phyloP scores from a whole-genome alignment of 345 rosid genomes.

The Triadica sebifera region DNA sequence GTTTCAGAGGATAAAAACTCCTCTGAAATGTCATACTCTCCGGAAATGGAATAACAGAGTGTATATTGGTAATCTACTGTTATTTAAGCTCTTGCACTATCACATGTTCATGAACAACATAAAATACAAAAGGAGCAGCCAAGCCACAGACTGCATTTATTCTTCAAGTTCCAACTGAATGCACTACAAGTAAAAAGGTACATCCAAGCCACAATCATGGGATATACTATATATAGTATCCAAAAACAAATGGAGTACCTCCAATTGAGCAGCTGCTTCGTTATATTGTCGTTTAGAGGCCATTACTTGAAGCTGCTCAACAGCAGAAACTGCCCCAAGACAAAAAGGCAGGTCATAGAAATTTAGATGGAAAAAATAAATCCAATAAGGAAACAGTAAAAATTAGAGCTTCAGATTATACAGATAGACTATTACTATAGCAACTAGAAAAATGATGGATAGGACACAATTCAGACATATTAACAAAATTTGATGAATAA shows the following conservation, averaged over 20 bases:
- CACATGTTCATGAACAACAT: background rate
- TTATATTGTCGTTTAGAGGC: constrained; percentile 94
- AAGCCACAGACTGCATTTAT: background rate
- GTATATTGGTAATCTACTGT: background rate
- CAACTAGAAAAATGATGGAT: background rate
- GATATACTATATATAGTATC: background rate
- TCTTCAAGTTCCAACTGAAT: constrained; percentile 4
- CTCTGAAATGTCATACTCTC: background rate
- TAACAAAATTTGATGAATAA: background rate
- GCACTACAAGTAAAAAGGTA: background rate
- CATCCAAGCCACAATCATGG: background rate
- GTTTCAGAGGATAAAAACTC: background rate
- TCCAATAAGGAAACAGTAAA: background rate
- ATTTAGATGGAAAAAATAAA: constrained; percentile 6
- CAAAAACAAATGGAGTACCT: constrained; percentile 48
- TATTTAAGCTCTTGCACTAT: background rate
- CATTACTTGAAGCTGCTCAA: constrained; percentile 98
- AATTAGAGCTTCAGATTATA: background rate
- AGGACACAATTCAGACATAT: background rate
- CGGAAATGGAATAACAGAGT: background rate
- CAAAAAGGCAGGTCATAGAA: constrained; percentile 23
- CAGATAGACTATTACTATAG: background rate
- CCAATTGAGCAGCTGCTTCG: constrained; percentile 98
- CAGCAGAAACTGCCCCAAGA: constrained; percentile 79
- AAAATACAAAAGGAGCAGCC: background rate